Evolutionary conservation across 148 eudicot species (phyloP), one percentile per base, ranked within the genome.

Genomic region (Cornus suecica): DNA sequence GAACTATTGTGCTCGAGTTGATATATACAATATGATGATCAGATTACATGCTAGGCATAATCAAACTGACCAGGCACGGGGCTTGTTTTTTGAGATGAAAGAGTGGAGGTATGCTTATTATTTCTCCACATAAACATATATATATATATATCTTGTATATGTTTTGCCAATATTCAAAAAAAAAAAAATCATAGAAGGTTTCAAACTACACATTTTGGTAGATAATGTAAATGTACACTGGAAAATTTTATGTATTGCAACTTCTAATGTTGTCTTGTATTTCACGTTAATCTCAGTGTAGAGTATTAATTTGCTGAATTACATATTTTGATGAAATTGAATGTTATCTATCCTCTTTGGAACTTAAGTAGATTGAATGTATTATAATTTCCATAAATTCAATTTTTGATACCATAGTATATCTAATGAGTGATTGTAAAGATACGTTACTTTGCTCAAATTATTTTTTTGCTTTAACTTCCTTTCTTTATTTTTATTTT

Each of bases 21-120:
- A 94, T 80, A 92, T 94, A 64, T 94, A 92, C 87, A 92, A 89
- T 83, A 92, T 92, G 98, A 88, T 94, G 94, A 94, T 94, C 76
- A 84, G 97, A 80, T 77, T 92, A 70, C 88, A 92, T 84, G 98
- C 91, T 42, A 89, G 98, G 68, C 94, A 94, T 77, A 90, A 88
- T 80, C 93, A 70, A 74, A 76, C 83, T 45, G 96, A 94, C 80
- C 95, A 92, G 84, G 98, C 98, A 74, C 98, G 98, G 64, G 98
- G 98, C 77, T 84, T 94, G 83, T 94, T 94, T 80, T 94, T 90
- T 80, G 98, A 94, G 89, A 94, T 94, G 98, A 97, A 94, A 83
- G 88, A 89, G 82, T 94, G 97, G 96, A 94, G 91, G 97, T 90
- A 80, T 68, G 77, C 70, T 73, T 37, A 37, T 37, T 0, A 32